Conservation (phyloP, 768 basidiomycete genomes). For the Imleria badia region DNA sequence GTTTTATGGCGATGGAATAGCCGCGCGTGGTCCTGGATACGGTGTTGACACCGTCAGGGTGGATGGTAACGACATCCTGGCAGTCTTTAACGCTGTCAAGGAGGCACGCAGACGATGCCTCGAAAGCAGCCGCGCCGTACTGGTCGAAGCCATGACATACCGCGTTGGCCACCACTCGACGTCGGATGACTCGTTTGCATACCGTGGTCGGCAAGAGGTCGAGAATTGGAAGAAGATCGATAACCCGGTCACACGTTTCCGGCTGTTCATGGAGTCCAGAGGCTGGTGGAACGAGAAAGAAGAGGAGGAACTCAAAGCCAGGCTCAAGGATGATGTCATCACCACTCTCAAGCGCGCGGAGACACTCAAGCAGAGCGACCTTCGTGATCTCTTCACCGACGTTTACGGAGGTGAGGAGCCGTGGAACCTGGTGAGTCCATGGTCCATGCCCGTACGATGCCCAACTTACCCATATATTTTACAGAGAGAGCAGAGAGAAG, state of each 20-base stretch:
- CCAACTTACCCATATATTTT: background rate
- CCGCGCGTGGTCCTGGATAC: slow-evolving; percentile 85
- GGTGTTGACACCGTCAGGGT: slow-evolving; percentile 90
- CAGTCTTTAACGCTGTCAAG: slow-evolving; percentile 71
- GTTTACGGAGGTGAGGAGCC: slow-evolving; percentile 85
- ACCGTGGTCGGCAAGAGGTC: slow-evolving; percentile 85
- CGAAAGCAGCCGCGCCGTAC: slow-evolving; percentile 76
- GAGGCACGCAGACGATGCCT: slow-evolving; percentile 73
- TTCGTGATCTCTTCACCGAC: slow-evolving; percentile 84
- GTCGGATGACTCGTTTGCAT: slow-evolving; percentile 94
- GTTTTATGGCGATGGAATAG: slow-evolving; percentile 91
- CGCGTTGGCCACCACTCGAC: slow-evolving; percentile 94
- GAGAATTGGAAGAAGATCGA: slow-evolving; percentile 90
- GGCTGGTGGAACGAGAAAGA: slow-evolving; percentile 83
- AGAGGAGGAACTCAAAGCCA: slow-evolving; percentile 69
- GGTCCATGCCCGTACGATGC: background rate
- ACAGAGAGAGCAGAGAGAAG: slow-evolving; percentile 82
- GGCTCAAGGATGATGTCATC: slow-evolving; percentile 73
- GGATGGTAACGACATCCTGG: slow-evolving; percentile 90
- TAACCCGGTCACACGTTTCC: slow-evolving; percentile 82
- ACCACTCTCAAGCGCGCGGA: slow-evolving; percentile 78
- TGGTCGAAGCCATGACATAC: slow-evolving; percentile 91
- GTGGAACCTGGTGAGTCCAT: slow-evolving; percentile 73
- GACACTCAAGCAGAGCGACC: slow-evolving; percentile 58
- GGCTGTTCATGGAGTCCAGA: slow-evolving; percentile 77